A percentile compares a stretch with the other conserved stretches of the same genome.
These are phyloP conservation scores for Mucor mucedo DNA, from an alignment of 371 early-diverging fungal species.

Conservation along the genomic window DNA sequence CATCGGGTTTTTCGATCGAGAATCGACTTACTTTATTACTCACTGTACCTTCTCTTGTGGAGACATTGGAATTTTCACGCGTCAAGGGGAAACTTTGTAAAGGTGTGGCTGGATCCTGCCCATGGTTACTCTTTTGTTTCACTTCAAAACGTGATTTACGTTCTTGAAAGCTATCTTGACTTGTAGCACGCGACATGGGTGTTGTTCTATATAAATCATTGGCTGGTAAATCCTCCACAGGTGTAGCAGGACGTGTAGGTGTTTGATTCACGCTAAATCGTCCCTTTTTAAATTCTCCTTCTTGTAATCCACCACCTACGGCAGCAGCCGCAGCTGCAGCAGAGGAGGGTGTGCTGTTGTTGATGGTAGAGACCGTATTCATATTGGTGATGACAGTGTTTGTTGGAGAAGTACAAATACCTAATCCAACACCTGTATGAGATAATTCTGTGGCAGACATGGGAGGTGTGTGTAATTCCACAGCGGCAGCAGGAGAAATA, in stretches of 20 bases:
- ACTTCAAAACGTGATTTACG: conserved; percentile 39
- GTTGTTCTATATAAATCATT: conserved; percentile 1
- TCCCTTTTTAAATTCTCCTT: conserved; percentile 35
- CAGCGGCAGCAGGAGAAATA: background rate
- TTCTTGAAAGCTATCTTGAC: conserved; percentile 29
- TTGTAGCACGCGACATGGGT: conserved; percentile 19
- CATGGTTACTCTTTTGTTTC: conserved; percentile 18
- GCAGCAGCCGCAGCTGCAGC: conserved; percentile 6
- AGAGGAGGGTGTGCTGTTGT: conserved; percentile 3
- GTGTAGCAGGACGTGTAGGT: conserved; percentile 16
- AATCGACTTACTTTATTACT: conserved; percentile 37
- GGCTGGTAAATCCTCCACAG: background rate
- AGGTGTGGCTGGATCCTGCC: background rate
- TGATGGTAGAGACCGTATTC: background rate
- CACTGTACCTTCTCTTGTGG: conserved; percentile 7
- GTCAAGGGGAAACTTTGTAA: conserved; percentile 30
- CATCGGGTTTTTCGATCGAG: conserved; percentile 33
- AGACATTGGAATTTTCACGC: conserved; percentile 31
- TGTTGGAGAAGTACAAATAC: conserved; percentile 7
- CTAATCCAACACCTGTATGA: conserved; percentile 13
- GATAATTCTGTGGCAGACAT: background rate
- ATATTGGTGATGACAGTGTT: conserved; percentile 8
- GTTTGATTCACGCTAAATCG: conserved; percentile 43
- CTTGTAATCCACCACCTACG: conserved; percentile 17
- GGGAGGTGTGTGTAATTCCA: background rate